Conservation (phyloP, 495 filamentous ascomycete genomes). For the Tuber borchii region DNA sequence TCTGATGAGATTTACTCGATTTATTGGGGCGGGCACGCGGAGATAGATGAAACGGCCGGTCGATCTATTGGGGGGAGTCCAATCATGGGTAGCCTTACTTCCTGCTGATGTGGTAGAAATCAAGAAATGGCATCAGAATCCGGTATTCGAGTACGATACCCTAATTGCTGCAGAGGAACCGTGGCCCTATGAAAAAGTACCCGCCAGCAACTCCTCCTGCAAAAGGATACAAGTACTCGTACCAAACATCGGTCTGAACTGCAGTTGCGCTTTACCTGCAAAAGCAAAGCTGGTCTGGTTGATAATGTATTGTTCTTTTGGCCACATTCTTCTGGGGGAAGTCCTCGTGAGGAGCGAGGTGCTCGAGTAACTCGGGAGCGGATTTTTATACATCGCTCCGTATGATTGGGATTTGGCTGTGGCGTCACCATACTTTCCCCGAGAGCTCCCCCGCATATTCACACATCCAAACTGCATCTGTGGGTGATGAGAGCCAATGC, state of each 20-base stretch:
- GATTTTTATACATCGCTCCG: neutral
- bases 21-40: neutral
- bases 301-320: neutral
- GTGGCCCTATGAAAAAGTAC: constrained; percentile 33
- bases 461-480: neutral
- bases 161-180: constrained; percentile 33
- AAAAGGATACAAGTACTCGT: neutral
- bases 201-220: constrained; percentile 22
- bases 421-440: neutral
- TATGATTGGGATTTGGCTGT: neutral
- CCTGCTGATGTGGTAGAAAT: neutral
- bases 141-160: neutral
- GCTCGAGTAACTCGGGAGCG: neutral
- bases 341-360: neutral
- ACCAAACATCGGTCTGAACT: neutral
- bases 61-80: neutral
- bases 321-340: neutral
- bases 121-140: neutral
- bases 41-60: constrained; percentile 2
- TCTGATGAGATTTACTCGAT: neutral
- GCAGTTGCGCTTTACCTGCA: neutral
- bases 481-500: neutral
- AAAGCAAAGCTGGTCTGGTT: neutral
- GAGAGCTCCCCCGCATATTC: neutral
- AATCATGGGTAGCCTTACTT: neutral